phyloP scores from a whole-genome alignment of 805 yeast genomes.

The Sugiyamaella valdiviana region DNA sequence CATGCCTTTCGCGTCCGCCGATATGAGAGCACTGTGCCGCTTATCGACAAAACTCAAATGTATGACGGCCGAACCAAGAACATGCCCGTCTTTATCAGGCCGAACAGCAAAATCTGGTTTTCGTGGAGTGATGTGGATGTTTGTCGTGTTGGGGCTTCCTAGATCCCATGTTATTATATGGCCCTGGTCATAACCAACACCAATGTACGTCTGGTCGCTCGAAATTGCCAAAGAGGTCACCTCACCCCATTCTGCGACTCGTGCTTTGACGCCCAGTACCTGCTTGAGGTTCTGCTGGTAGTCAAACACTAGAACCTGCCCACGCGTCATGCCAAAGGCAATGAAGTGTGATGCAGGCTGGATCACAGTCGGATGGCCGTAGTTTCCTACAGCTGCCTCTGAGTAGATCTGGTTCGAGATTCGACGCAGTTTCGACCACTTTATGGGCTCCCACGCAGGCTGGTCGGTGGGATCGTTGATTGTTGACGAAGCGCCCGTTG shows the following conservation, averaged over 20 bases:
- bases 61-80: constrained; percentile 35
- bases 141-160: constrained; percentile 28
- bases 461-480: not conserved
- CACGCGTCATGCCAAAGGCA: constrained; percentile 66
- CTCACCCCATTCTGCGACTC: constrained; percentile 37
- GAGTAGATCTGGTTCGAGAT: constrained; percentile 36
- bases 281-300: constrained; percentile 53
- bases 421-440: constrained; percentile 39
- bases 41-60: constrained; percentile 45
- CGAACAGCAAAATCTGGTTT: constrained; percentile 9
- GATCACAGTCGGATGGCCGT: constrained; percentile 51
- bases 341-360: constrained; percentile 23
- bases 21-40: constrained; percentile 50
- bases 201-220: constrained; percentile 61
- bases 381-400: constrained; percentile 29
- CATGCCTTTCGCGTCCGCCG: constrained; percentile 51
- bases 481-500: not conserved
- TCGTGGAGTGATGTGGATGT: constrained; percentile 30
- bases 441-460: constrained; percentile 13
- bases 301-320: constrained; percentile 60
- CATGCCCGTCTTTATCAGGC: constrained; percentile 31
- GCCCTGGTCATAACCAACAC: constrained; percentile 65
- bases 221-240: constrained; percentile 56
- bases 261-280: constrained; percentile 34
- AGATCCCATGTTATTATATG: constrained; percentile 65